Conservation (phyloP, 192 early-diverging fungal genomes). For the Coemansia reversa region DNA sequence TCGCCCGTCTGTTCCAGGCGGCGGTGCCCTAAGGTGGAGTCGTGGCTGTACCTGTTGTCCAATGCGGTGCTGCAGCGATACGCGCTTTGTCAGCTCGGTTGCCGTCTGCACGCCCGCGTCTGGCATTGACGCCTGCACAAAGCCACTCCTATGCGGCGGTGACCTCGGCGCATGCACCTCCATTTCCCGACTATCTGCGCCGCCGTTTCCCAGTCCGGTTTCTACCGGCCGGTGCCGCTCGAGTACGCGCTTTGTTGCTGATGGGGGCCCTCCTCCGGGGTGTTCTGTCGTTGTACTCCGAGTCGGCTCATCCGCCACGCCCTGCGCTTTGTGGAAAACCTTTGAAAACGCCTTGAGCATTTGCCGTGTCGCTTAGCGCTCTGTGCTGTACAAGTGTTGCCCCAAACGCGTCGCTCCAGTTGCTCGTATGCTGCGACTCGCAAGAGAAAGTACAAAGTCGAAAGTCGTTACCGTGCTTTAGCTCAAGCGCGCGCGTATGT, state of each 20-base stretch:
- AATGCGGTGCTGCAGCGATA: slow-evolving; percentile 35
- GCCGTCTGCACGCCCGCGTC: slow-evolving; percentile 11
- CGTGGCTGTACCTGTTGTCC: slow-evolving; percentile 46
- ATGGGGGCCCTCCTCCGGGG: background rate
- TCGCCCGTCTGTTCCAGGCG: slow-evolving; percentile 34
- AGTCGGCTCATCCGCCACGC: slow-evolving; percentile 24
- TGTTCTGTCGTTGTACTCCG: background rate
- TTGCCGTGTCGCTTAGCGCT: slow-evolving; percentile 3
- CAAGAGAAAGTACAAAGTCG: no score
- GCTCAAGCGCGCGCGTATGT: no score
- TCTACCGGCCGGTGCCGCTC: slow-evolving; percentile 24
- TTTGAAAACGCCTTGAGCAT: slow-evolving; percentile 55
- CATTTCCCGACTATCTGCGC: slow-evolving; percentile 3
- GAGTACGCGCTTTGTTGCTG: slow-evolving; percentile 13
- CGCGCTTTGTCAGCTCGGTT: slow-evolving; percentile 26
- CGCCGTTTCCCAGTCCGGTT: slow-evolving; percentile 7
- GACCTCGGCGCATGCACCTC: slow-evolving; percentile 7
- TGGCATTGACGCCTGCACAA: background rate
- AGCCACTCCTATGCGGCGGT: slow-evolving; percentile 6
- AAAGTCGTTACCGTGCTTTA: no score
- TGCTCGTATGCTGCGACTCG: no score
- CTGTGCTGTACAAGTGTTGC: no score
- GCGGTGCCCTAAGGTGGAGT: slow-evolving; percentile 39
- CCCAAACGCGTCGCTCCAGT: no score
- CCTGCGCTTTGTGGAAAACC: slow-evolving; percentile 51